These are phyloP conservation scores for Nakaseomyces uthaithaninus DNA, from an alignment of 1,139 yeast species.

Conservation along the genomic window DNA sequence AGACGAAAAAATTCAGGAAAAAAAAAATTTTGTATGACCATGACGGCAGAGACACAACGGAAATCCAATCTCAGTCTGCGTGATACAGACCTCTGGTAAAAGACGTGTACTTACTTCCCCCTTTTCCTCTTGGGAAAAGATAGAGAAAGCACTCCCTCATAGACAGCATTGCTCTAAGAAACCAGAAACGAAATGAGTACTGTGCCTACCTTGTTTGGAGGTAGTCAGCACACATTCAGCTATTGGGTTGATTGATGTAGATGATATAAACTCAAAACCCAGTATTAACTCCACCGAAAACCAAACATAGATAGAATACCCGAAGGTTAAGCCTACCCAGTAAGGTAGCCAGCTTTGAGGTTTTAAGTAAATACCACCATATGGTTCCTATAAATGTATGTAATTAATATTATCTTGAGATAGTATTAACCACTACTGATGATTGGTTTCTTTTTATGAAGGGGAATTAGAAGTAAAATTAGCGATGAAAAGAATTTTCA, in stretches of 20 bases:
- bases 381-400: constrained; percentile 45
- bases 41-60: constrained; percentile 31
- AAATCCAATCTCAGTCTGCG: constrained; percentile 31
- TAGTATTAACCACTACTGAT: constrained; percentile 37
- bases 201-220: constrained; percentile 46
- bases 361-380: constrained; percentile 30
- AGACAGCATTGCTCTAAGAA: constrained; percentile 47
- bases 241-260: constrained; percentile 29
- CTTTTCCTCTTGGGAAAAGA: constrained; percentile 1
- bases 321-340: constrained; percentile 10
- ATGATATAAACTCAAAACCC: constrained; percentile 22
- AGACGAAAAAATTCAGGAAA: neutral
- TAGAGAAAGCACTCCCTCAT: constrained; percentile 24
- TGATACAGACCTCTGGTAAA: constrained; percentile 30
- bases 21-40: constrained; percentile 5
- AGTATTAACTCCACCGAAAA: constrained; percentile 29
- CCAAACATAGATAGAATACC: too few relatives aligned
- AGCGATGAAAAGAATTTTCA: neutral
- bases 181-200: constrained; percentile 67
- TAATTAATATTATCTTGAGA: constrained; percentile 37
- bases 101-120: constrained; percentile 27
- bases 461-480: constrained; percentile 6
- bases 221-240: constrained; percentile 33
- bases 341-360: constrained; percentile 16
- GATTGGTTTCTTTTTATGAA: constrained; percentile 26